These are phyloP conservation scores for Phytophthora nicotianae DNA, from an alignment of 352 stramenopile genomes.

Conservation along the genomic window DNA sequence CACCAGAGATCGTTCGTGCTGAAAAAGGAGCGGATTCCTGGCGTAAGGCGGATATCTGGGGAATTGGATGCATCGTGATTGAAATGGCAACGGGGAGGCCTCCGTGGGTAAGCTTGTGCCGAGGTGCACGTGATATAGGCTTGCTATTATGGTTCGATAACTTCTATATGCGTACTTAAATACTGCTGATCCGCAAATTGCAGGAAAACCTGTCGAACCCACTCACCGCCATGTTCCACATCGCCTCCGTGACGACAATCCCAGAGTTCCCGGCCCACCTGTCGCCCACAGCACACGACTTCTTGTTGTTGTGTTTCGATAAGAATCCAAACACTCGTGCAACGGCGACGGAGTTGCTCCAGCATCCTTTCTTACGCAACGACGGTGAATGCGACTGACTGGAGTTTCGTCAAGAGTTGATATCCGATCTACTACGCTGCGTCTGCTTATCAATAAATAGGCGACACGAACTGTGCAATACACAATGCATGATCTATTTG, in stretches of 20 bases:
- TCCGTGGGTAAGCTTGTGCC: constrained; percentile 70
- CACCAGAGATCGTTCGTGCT: constrained; percentile 93
- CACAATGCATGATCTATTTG: too few relatives aligned
- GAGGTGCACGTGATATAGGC: too few relatives aligned
- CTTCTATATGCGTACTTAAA: neutral
- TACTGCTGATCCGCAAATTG: neutral
- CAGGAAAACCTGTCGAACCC: constrained; percentile 80
- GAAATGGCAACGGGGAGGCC: constrained; percentile 90
- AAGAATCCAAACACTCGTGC: constrained; percentile 75
- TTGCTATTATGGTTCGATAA: neutral
- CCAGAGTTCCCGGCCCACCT: constrained; percentile 51
- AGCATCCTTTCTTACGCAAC: constrained; percentile 49
- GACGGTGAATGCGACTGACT: neutral
- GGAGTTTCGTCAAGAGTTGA: too few relatives aligned
- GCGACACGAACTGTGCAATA: too few relatives aligned
- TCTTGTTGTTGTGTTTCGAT: constrained; percentile 63
- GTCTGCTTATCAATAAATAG: neutral
- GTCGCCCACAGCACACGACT: constrained; percentile 44
- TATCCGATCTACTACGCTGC: too few relatives aligned
- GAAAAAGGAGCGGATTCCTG: constrained; percentile 72
- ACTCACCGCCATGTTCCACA: constrained; percentile 85
- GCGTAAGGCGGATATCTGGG: constrained; percentile 93
- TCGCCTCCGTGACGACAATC: constrained; percentile 63
- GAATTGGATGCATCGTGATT: constrained; percentile 87
- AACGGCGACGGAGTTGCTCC: constrained; percentile 85